Conservation (phyloP, 164 flowering plant genomes). For the Kingdonia uniflora region DNA sequence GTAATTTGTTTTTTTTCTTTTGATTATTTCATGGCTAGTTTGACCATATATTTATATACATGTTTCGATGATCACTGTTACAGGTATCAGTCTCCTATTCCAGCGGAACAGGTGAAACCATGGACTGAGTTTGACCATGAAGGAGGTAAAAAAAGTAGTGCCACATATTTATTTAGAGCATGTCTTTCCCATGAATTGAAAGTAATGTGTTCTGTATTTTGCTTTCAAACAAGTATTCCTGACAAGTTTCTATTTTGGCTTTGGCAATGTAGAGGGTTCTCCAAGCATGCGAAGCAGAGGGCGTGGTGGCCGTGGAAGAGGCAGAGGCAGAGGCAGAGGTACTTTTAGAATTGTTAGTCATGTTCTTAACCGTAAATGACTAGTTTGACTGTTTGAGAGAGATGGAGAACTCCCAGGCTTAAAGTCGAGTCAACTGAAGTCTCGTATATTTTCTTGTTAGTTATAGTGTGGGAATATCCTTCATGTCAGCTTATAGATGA, state of each 20-base stretch:
- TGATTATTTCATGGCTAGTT: too few species aligned
- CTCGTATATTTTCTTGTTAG: too few species aligned
- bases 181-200: neutral
- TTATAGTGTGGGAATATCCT: too few species aligned
- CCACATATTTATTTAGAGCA: neutral
- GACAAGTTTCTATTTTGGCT: neutral
- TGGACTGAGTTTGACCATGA: conserved; percentile 37
- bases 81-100: conserved; percentile 58
- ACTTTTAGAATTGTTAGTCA: too few species aligned
- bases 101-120: conserved; percentile 55
- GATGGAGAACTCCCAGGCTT: too few species aligned
- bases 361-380: too few species aligned
- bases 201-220: neutral
- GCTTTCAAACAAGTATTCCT: neutral
- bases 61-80: too few species aligned
- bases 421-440: too few species aligned
- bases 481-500: too few species aligned
- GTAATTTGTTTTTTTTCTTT: conserved; percentile 1
- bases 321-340: conserved; percentile 33
- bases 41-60: too few species aligned
- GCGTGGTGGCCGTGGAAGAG: conserved; percentile 31
- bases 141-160: conserved; percentile 28
- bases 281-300: conserved; percentile 30
- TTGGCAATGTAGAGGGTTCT: conserved; percentile 21
- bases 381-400: too few species aligned